A percentile compares a stretch with the other conserved stretches of the same genome.
These are phyloP conservation scores for Guadua angustifolia DNA, from an alignment of 176 grass and related monocot species.

Conservation along the genomic window DNA sequence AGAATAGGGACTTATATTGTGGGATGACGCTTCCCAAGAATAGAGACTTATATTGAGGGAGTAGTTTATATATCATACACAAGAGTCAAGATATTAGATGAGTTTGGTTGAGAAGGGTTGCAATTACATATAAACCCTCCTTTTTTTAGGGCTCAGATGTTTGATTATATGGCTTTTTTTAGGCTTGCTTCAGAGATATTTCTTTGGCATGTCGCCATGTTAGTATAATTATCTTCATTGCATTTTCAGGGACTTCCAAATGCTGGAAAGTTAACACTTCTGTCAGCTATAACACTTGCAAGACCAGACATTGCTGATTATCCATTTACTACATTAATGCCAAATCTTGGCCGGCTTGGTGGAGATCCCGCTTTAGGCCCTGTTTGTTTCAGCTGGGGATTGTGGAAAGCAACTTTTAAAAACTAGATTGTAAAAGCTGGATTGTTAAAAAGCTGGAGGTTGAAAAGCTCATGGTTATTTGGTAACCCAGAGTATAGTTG, in stretches of 20 bases:
- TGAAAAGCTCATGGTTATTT: too few relatives aligned
- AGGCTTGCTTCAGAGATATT: slow-evolving; percentile 26
- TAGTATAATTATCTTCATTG: slow-evolving; percentile 16
- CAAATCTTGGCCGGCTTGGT: slow-evolving; percentile 94
- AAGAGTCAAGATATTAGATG: neutral
- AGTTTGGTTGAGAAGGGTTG: slow-evolving; percentile 2
- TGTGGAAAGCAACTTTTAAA: too few relatives aligned
- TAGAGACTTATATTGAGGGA: too few relatives aligned
- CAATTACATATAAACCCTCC: neutral
- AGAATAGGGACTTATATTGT: too few relatives aligned
- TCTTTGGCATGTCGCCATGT: neutral
- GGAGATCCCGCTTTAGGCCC: slow-evolving; percentile 91
- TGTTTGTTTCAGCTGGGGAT: too few relatives aligned
- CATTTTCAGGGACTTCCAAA: slow-evolving; percentile 88
- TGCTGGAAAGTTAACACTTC: slow-evolving; percentile 98
- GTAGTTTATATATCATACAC: too few relatives aligned
- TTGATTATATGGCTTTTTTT: slow-evolving; percentile 16
- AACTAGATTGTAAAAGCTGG: too few relatives aligned
- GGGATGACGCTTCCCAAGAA: too few relatives aligned
- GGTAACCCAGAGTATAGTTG: too few relatives aligned
- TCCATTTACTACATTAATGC: slow-evolving; percentile 96
- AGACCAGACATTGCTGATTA: slow-evolving; percentile 94
- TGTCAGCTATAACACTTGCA: slow-evolving; percentile 90
- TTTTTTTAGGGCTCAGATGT: slow-evolving; percentile 15
- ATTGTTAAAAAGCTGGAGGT: too few relatives aligned